phyloP scores from a whole-genome alignment of 805 yeast genomes.

The Starmerella gropengiesseri region DNA sequence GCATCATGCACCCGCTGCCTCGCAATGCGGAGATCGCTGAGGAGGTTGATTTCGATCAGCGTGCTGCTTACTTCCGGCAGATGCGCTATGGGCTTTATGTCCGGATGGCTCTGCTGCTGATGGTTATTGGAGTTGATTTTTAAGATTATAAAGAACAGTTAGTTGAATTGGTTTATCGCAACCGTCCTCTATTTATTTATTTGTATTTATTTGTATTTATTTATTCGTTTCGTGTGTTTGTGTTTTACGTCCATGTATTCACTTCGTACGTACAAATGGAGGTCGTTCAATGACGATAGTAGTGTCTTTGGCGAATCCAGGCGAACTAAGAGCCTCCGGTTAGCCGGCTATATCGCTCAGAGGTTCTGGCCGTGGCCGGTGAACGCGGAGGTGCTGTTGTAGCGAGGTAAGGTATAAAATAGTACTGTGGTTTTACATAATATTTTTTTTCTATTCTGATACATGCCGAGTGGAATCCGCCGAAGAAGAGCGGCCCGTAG shows the following conservation, averaged over 20 bases:
- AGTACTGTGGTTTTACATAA: not conserved
- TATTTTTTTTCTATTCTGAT: constrained; percentile 5
- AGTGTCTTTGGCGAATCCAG: not conserved
- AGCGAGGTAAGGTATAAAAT: not conserved
- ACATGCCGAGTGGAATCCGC: constrained; percentile 48
- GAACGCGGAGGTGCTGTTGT: too few relatives aligned
- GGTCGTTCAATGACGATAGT: not conserved
- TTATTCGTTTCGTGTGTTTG: constrained; percentile 11
- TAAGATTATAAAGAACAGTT: constrained; percentile 27
- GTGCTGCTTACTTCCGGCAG: constrained; percentile 99
- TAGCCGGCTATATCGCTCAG: too few relatives aligned
- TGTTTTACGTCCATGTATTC: constrained; percentile 11
- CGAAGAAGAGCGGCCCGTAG: constrained; percentile 74
- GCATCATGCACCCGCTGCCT: constrained; percentile 98
- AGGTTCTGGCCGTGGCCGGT: too few relatives aligned
- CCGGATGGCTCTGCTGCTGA: constrained; percentile 96
- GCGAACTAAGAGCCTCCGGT: too few relatives aligned
- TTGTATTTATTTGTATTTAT: constrained; percentile 5
- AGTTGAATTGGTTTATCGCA: not conserved
- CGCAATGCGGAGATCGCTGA: constrained; percentile 92
- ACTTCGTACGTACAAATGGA: constrained; percentile 11
- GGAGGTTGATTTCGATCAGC: constrained; percentile 97
- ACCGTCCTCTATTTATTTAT: not conserved
- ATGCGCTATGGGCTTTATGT: constrained; percentile 97
- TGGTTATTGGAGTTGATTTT: constrained; percentile 93